Conservation (phyloP, 768 basidiomycete species). For the Cyclocybe aegerita region DNA sequence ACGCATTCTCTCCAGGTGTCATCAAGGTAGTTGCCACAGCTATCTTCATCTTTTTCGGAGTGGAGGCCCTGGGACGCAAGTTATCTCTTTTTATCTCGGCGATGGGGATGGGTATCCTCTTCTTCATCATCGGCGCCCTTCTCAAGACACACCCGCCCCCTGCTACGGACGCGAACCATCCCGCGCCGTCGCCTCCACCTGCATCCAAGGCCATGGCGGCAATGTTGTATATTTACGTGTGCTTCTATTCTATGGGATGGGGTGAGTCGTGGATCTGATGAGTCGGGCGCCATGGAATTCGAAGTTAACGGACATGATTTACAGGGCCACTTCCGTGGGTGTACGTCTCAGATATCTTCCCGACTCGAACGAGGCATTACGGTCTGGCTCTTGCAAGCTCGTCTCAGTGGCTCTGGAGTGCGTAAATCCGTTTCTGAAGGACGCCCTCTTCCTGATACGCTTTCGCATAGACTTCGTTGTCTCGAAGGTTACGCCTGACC, state of each 20-base stretch:
- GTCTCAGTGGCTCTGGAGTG: slow-evolving; percentile 84
- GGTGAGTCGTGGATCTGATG: slow-evolving; percentile 37
- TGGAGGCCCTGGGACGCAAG: slow-evolving; percentile 69
- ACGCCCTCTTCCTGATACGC: not conserved
- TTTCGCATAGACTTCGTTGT: slow-evolving; percentile 60
- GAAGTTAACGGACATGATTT: slow-evolving; percentile 18
- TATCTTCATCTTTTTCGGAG: slow-evolving; percentile 65
- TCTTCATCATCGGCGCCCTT: slow-evolving; percentile 84
- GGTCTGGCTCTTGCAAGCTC: slow-evolving; percentile 74
- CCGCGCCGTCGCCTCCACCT: slow-evolving; percentile 40
- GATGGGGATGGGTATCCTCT: slow-evolving; percentile 74
- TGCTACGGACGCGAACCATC: slow-evolving; percentile 19
- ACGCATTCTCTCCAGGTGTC: slow-evolving; percentile 6
- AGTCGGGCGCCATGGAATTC: not conserved
- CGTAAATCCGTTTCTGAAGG: too few relatives aligned
- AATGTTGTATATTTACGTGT: slow-evolving; percentile 84
- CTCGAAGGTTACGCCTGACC: slow-evolving; percentile 66
- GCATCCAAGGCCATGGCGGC: slow-evolving; percentile 82
- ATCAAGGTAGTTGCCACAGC: slow-evolving; percentile 68
- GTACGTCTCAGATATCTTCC: slow-evolving; percentile 84
- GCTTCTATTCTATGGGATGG: slow-evolving; percentile 88
- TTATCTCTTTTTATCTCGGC: slow-evolving; percentile 71
- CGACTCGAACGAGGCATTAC: slow-evolving; percentile 79
- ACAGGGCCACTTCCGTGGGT: slow-evolving; percentile 50
- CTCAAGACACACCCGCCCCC: slow-evolving; percentile 75